Evolutionary conservation across 805 yeast species (phyloP).

Genomic region (Candida piceae): DNA sequence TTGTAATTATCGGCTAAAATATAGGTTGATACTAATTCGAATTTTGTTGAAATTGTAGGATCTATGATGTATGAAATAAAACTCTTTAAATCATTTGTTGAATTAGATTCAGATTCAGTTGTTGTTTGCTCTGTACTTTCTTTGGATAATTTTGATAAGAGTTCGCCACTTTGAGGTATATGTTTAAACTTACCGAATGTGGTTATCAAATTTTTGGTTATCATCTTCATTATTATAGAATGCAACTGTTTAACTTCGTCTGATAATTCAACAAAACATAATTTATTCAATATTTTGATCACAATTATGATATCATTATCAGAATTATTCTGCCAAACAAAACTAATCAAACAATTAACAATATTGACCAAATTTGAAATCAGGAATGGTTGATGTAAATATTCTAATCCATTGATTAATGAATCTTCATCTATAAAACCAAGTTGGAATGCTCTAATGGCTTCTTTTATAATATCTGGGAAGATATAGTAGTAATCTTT

Average conservation of each 20-base stretch:
- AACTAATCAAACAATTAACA: conserved; percentile 14
- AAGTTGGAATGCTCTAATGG: conserved; percentile 53
- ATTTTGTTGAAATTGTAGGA: conserved; percentile 7
- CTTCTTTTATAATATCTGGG: conserved; percentile 71
- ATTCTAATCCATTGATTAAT: conserved; percentile 76
- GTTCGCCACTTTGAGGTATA: conserved; percentile 5
- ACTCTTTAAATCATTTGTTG: conserved; percentile 1
- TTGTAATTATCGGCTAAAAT: conserved; percentile 7
- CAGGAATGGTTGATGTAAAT: conserved; percentile 76
- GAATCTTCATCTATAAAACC: conserved; percentile 54
- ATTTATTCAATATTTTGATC: conserved; percentile 14
- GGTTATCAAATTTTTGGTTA: conserved; percentile 11
- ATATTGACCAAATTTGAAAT: conserved; percentile 52
- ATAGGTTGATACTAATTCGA: conserved; percentile 21
- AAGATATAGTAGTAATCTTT: conserved; percentile 64
- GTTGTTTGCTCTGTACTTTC: conserved; percentile 2
- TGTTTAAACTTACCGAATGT: conserved; percentile 4
- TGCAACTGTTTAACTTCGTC: conserved; percentile 19
- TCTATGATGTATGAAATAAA: conserved; percentile 12
- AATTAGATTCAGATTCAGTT: neutral
- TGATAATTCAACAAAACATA: conserved; percentile 15
- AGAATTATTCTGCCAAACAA: conserved; percentile 14
- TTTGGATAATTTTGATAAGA: conserved; percentile 9
- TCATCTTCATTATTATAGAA: conserved; percentile 11
- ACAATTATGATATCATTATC: conserved; percentile 7